Percentiles rank a stretch among this genome's conserved stretches.
These are phyloP conservation scores for Arbutus unedo DNA, from an alignment of 148 eudicot species.

Conservation along the genomic window DNA sequence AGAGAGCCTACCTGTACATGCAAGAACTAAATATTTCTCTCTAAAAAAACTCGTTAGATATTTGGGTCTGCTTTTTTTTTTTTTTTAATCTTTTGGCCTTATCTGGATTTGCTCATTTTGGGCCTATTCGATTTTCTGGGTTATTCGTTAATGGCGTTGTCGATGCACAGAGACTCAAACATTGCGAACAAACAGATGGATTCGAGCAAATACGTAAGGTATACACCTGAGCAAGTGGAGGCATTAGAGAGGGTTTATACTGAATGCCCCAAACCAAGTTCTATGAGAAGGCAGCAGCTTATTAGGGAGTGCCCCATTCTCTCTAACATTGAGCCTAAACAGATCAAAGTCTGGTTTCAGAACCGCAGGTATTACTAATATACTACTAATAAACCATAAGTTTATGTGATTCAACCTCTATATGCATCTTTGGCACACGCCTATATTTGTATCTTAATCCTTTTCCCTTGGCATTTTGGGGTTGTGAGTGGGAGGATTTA, in stretches of 20 bases:
- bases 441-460: not conserved
- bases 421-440: not conserved
- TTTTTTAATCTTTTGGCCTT: not conserved
- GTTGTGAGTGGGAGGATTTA: no score
- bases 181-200: constrained; percentile 30
- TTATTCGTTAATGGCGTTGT: constrained; percentile 27
- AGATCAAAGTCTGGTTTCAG: constrained; percentile 58
- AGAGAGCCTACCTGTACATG: constrained; percentile 39
- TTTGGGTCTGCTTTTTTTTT: not conserved
- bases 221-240: constrained; percentile 50
- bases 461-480: no score
- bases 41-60: not conserved
- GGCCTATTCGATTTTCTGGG: not conserved
- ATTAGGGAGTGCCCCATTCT: constrained; percentile 48
- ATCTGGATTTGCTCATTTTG: not conserved
- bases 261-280: constrained; percentile 45
- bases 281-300: constrained; percentile 43
- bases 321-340: constrained; percentile 45
- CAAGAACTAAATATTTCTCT: constrained; percentile 9
- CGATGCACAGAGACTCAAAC: constrained; percentile 28
- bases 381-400: not conserved
- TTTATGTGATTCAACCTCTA: not conserved
- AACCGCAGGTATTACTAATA: constrained; percentile 34
- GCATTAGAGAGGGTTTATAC: constrained; percentile 46
- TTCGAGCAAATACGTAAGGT: constrained; percentile 45